Conservation (phyloP, 2,329 filamentous ascomycete genomes). For the Albophoma yamanashiensis region DNA sequence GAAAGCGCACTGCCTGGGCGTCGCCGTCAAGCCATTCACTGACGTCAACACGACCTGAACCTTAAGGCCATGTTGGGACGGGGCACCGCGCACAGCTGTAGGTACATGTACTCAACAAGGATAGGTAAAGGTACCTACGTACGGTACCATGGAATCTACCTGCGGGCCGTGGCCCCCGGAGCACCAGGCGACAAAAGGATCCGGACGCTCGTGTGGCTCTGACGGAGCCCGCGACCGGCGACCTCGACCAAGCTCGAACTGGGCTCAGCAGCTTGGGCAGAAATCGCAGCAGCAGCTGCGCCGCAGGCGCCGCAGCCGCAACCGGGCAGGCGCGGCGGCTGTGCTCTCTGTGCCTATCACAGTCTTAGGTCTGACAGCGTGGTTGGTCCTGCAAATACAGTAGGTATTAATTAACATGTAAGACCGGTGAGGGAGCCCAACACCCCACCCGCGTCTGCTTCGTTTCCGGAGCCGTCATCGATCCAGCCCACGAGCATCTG, state of each 20-base stretch:
- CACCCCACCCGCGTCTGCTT: not conserved
- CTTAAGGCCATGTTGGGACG: not conserved
- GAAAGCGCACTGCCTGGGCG: not conserved
- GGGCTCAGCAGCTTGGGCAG: not conserved
- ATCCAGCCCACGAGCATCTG: not conserved
- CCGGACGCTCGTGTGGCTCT: not conserved
- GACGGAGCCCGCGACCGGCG: not conserved
- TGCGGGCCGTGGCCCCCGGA: too few species aligned
- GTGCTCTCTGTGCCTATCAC: not conserved
- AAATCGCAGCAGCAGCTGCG: not conserved
- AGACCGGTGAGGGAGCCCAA: not conserved
- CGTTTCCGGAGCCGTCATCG: not conserved
- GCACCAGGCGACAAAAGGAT: not conserved
- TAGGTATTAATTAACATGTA: not conserved
- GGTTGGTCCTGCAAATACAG: not conserved
- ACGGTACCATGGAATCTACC: too few species aligned
- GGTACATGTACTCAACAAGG: too few species aligned
- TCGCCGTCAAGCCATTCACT: not conserved
- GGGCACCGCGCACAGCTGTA: too few species aligned
- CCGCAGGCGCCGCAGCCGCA: not conserved
- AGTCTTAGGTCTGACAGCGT: not conserved
- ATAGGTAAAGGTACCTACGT: too few species aligned
- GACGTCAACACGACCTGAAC: not conserved
- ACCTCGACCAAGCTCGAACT: not conserved
- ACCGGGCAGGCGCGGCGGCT: not conserved